Conservation (phyloP, 2,329 filamentous ascomycete species). For the Neobulgaria alba region DNA sequence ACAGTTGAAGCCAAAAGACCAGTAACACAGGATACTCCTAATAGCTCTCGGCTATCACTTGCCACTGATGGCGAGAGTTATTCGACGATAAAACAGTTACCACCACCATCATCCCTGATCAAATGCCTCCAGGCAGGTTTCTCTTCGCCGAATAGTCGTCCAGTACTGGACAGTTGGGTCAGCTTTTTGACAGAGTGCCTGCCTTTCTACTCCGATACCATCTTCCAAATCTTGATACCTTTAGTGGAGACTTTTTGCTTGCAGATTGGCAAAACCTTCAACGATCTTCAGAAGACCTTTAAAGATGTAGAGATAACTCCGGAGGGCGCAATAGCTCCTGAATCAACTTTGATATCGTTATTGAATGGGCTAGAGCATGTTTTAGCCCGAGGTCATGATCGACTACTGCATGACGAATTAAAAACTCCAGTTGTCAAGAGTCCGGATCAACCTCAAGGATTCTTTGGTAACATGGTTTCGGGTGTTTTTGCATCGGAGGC, state of each 20-base stretch:
- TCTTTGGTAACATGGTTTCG: constrained; percentile 92
- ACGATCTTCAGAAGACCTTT: constrained; percentile 60
- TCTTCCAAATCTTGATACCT: constrained; percentile 85
- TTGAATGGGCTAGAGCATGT: constrained; percentile 91
- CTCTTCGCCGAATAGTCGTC: constrained; percentile 61
- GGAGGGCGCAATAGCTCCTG: constrained; percentile 41
- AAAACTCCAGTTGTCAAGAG: constrained; percentile 61
- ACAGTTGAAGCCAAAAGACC: constrained; percentile 22
- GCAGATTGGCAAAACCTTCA: constrained; percentile 67
- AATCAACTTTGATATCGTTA: constrained; percentile 71
- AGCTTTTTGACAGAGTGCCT: constrained; percentile 75
- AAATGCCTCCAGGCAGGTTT: constrained; percentile 78
- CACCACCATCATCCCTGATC: constrained; percentile 65
- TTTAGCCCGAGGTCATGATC: constrained; percentile 77
- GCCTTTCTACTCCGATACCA: constrained; percentile 71
- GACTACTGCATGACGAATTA: constrained; percentile 67
- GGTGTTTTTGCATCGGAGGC: constrained; percentile 78
- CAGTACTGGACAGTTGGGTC: constrained; percentile 87
- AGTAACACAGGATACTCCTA: constrained; percentile 24
- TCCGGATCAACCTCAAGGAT: constrained; percentile 74
- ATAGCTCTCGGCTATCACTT: constrained; percentile 36
- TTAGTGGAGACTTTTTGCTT: constrained; percentile 82
- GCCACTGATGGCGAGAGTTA: constrained; percentile 35
- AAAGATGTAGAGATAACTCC: constrained; percentile 30
- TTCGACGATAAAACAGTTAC: constrained; percentile 26